Evolutionary conservation across 176 grass and related monocot genomes (phyloP).

Genomic region (Thinopyrum elongatum): DNA sequence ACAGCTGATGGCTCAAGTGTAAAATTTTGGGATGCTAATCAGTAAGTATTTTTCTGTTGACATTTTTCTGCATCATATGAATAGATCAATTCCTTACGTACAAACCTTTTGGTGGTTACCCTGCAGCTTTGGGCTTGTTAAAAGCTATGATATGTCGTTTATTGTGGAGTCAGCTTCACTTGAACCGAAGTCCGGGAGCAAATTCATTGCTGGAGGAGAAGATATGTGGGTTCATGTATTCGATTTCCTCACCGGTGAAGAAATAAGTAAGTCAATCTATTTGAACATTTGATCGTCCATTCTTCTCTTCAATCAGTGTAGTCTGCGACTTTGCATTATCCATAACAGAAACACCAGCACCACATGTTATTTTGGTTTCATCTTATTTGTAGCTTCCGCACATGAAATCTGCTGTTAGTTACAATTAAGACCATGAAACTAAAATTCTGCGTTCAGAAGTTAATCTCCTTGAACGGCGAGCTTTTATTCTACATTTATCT

Average conservation of each 20-base stretch:
- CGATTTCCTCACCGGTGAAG: conserved; percentile 81
- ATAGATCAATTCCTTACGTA: not conserved
- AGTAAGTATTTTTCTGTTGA: conserved; percentile 34
- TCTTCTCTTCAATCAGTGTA: not conserved
- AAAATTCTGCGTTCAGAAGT: not conserved
- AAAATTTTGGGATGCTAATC: conserved; percentile 93
- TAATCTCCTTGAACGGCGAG: not conserved
- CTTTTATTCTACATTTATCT: not conserved
- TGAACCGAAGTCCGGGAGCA: conserved; percentile 70
- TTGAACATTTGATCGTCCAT: not conserved
- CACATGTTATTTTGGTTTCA: not conserved
- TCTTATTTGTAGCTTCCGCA: not conserved
- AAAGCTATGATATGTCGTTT: conserved; percentile 91
- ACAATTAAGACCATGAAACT: not conserved
- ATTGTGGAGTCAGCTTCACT: conserved; percentile 84
- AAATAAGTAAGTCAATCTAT: conserved; percentile 56
- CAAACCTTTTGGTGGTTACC: conserved; percentile 15
- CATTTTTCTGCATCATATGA: not conserved
- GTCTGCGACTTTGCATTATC: not conserved
- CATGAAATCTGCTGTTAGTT: not conserved
- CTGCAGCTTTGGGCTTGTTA: conserved; percentile 77
- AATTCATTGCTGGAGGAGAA: conserved; percentile 88
- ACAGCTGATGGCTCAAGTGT: conserved; percentile 81
- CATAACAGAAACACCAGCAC: not conserved
- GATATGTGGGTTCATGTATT: conserved; percentile 90